Conservation (phyloP, 495 filamentous ascomycete genomes). For the Neurospora tetraspora region DNA sequence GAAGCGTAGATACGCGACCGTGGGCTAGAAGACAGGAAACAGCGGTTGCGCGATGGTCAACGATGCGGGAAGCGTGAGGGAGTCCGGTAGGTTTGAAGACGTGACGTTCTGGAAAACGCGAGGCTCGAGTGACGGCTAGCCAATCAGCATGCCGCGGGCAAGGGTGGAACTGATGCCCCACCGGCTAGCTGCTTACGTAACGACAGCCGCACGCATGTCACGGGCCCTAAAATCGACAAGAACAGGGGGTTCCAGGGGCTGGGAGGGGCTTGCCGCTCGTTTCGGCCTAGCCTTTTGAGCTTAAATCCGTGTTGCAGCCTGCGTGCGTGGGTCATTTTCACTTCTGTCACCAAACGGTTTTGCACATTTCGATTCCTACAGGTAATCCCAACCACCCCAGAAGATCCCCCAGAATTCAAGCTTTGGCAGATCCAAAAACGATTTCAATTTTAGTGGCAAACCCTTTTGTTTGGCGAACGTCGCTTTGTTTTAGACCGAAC, state of each 20-base stretch:
- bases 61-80: conserved; percentile 13
- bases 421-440: neutral
- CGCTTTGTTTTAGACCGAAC: neutral
- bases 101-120: conserved; percentile 28
- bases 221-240: neutral
- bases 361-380: neutral
- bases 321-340: neutral
- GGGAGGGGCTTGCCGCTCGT: neutral
- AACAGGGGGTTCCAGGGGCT: neutral
- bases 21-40: conserved; percentile 8
- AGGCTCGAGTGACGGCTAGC: conserved; percentile 5
- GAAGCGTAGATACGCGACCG: conserved; percentile 10
- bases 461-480: neutral
- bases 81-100: conserved; percentile 14
- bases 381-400: neutral
- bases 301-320: neutral
- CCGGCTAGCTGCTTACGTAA: conserved; percentile 12
- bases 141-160: conserved; percentile 1
- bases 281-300: neutral
- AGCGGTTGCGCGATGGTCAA: conserved; percentile 11
- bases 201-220: conserved; percentile 1
- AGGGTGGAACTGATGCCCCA: conserved; percentile 1
- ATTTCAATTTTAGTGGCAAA: neutral
- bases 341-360: neutral
- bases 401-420: neutral